phyloP scores from a whole-genome alignment of 805 yeast genomes.

The Sporopachydermia quercuum region DNA sequence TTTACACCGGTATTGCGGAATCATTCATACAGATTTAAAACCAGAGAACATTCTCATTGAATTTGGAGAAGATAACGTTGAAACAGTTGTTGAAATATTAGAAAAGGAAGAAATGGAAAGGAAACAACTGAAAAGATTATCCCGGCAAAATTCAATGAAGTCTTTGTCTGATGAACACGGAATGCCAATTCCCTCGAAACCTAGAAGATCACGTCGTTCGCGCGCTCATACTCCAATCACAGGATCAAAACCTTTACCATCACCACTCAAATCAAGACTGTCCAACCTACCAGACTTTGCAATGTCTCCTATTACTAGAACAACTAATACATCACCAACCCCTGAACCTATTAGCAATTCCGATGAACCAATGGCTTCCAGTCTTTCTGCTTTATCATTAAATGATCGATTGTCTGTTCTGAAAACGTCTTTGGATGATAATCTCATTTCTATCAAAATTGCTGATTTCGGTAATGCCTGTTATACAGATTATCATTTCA shows the following conservation, averaged over 20 bases:
- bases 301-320: slow-evolving; percentile 15
- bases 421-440: slow-evolving; percentile 19
- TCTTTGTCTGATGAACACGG: neutral
- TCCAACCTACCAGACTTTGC: slow-evolving; percentile 13
- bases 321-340: slow-evolving; percentile 16
- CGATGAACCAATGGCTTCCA: neutral
- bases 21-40: slow-evolving; percentile 59
- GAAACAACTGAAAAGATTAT: neutral
- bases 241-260: slow-evolving; percentile 87
- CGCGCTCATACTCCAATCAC: slow-evolving; percentile 68
- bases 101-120: slow-evolving; percentile 39
- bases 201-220: slow-evolving; percentile 25
- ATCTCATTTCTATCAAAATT: slow-evolving; percentile 63
- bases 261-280: slow-evolving; percentile 50
- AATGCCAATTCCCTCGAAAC: neutral
- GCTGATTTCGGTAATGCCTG: slow-evolving; percentile 94
- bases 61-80: slow-evolving; percentile 55
- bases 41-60: slow-evolving; percentile 69
- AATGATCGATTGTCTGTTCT: neutral
- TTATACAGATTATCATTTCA: slow-evolving; percentile 64
- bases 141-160: slow-evolving; percentile 6
- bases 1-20: slow-evolving; percentile 58
- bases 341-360: slow-evolving; percentile 9
- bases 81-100: slow-evolving; percentile 53
- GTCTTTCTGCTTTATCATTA: neutral